A percentile compares a stretch with the other conserved stretches of the same genome.
Evolutionary conservation across 768 basidiomycete species (phyloP).

Genomic region (Coprinopsis cinerea): DNA sequence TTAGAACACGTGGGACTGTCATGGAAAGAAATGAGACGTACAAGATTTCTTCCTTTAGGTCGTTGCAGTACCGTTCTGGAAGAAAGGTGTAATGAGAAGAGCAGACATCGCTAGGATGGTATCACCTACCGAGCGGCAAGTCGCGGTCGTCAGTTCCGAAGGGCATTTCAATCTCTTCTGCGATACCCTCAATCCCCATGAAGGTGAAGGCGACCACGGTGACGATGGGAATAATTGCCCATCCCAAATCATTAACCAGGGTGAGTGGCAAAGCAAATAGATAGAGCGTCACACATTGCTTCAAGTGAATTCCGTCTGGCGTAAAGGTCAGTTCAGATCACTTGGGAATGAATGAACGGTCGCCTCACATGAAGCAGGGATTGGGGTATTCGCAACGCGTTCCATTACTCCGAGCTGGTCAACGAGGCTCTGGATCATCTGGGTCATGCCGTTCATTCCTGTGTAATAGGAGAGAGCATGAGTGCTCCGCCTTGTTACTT

Average conservation of each 20-base stretch:
- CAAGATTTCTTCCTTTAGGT: conserved; percentile 82
- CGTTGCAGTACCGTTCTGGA: conserved; percentile 77
- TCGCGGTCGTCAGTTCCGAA: conserved; percentile 72
- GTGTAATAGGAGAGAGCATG: not conserved
- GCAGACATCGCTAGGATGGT: not conserved
- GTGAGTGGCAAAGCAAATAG: conserved; percentile 88
- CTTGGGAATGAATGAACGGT: not conserved
- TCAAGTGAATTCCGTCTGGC: conserved; percentile 81
- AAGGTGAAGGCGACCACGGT: conserved; percentile 87
- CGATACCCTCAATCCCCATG: conserved; percentile 94
- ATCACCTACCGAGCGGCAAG: conserved; percentile 61
- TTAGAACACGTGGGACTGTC: conserved; percentile 8
- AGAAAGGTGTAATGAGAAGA: not conserved
- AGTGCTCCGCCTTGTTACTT: conserved; percentile 17
- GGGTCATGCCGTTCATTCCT: conserved; percentile 77
- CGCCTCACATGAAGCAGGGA: conserved; percentile 64
- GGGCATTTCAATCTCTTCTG: conserved; percentile 92
- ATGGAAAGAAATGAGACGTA: conserved; percentile 29
- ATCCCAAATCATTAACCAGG: conserved; percentile 75
- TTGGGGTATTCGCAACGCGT: conserved; percentile 84
- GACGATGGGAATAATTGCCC: conserved; percentile 80
- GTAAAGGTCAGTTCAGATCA: conserved; percentile 10
- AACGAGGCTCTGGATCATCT: conserved; percentile 70
- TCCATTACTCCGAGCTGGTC: conserved; percentile 86
- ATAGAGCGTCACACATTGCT: conserved; percentile 93